phyloP scores from a whole-genome alignment of 345 rosid species.

The Arabis alpina region DNA sequence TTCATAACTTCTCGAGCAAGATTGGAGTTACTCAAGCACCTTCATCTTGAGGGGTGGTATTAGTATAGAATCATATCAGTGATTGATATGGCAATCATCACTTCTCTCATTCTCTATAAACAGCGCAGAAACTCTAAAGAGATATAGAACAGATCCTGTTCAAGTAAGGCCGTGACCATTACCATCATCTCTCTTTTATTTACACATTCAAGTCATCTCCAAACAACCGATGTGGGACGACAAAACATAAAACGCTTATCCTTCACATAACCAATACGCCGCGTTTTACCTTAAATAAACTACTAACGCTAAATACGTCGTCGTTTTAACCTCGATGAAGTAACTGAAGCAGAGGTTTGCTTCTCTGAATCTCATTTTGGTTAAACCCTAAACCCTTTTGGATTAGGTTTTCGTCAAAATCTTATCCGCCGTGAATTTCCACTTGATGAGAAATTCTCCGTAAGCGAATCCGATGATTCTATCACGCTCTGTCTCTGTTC shows the following conservation, averaged over 20 bases:
- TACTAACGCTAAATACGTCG: neutral
- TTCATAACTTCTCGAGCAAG: too few species aligned
- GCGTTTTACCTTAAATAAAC: neutral
- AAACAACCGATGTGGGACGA: neutral
- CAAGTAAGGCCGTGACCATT: slow-evolving; percentile 11
- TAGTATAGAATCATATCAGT: too few species aligned
- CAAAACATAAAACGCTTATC: neutral
- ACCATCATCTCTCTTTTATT: accelerated
- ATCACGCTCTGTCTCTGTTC: slow-evolving; percentile 54
- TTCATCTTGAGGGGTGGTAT: too few species aligned
- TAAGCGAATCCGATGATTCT: slow-evolving; percentile 44
- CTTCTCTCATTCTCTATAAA: too few species aligned
- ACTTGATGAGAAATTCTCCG: neutral
- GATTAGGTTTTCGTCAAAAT: slow-evolving; percentile 18
- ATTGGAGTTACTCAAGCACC: too few species aligned
- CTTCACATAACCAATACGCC: neutral
- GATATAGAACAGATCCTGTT: slow-evolving; percentile 26
- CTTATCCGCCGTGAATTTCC: slow-evolving; percentile 23
- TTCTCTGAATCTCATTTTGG: slow-evolving; percentile 29
- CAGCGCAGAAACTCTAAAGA: too few species aligned
- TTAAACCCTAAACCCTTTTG: slow-evolving; percentile 52
- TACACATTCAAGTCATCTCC: neutral
- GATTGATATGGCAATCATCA: too few species aligned
- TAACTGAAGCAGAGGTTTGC: slow-evolving; percentile 1
- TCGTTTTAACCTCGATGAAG: neutral